phyloP scores from a whole-genome alignment of 2,329 filamentous ascomycete species.

The Leptographium radiaticola region DNA sequence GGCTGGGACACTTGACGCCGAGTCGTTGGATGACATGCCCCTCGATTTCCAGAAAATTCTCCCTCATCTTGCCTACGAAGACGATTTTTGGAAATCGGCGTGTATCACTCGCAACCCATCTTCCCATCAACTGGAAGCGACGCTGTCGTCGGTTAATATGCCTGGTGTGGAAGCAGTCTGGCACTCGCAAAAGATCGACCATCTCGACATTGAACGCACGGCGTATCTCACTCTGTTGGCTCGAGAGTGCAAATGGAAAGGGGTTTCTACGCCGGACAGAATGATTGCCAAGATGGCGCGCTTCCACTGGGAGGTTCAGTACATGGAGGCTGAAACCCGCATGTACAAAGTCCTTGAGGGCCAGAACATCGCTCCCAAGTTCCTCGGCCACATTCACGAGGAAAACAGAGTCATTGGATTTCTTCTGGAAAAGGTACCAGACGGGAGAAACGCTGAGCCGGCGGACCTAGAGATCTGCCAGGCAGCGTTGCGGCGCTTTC shows the following conservation, averaged over 20 bases:
- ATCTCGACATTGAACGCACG: too few species aligned
- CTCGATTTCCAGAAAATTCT: not conserved
- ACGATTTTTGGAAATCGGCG: too few species aligned
- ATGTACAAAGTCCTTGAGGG: not conserved
- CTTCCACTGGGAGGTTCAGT: not conserved
- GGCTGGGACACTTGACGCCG: too few species aligned
- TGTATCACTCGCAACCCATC: too few species aligned
- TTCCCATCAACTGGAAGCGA: too few species aligned
- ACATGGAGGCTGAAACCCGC: not conserved
- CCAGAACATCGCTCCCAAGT: not conserved
- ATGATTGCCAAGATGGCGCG: not conserved
- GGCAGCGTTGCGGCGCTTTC: not conserved
- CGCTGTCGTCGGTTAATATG: too few species aligned
- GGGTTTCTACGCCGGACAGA: not conserved
- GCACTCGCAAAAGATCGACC: too few species aligned
- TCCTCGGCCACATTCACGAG: not conserved
- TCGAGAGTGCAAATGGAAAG: too few species aligned
- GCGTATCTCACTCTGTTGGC: too few species aligned
- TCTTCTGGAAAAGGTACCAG: not conserved
- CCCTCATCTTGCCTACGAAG: too few species aligned
- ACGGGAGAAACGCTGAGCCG: not conserved
- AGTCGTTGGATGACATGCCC: not conserved
- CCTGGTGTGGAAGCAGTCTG: too few species aligned
- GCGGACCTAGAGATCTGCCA: not conserved
- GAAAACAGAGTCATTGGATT: not conserved